These are phyloP conservation scores for Saccharomycopsis hybrid DNA, from an alignment of 1,139 yeast genomes.

Conservation along the genomic window DNA sequence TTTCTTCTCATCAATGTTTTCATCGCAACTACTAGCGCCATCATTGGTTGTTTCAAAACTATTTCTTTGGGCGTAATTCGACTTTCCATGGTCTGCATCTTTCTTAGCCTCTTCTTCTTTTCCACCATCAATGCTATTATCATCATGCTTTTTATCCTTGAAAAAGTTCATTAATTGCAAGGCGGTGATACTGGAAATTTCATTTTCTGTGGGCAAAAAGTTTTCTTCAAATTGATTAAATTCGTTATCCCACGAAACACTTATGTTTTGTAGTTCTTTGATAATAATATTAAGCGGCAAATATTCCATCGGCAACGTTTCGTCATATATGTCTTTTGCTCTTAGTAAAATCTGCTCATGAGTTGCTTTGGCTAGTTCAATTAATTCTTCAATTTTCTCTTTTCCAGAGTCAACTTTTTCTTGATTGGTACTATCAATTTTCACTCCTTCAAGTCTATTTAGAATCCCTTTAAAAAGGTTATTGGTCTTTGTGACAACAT, in stretches of 20 bases:
- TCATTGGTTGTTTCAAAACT: no score
- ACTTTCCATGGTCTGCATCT: no score
- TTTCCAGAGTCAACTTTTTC: constrained; percentile 71
- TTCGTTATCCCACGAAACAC: constrained; percentile 83
- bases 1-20: no score
- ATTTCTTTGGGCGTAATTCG: no score
- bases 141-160: constrained; percentile 31
- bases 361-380: constrained; percentile 48
- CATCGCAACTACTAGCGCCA: no score
- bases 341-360: constrained; percentile 37
- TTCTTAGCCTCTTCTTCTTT: no score
- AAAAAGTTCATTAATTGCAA: constrained; percentile 73
- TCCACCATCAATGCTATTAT: no score
- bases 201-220: constrained; percentile 87
- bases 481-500: constrained; percentile 47
- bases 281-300: constrained; percentile 64
- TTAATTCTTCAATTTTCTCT: constrained; percentile 51
- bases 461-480: constrained; percentile 70
- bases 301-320: constrained; percentile 58
- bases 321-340: constrained; percentile 47
- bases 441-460: constrained; percentile 67
- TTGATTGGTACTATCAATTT: constrained; percentile 65
- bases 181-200: constrained; percentile 85
- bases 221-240: constrained; percentile 75
- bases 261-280: constrained; percentile 70